Evolutionary conservation across 768 basidiomycete genomes (phyloP).

Genomic region (Tricholoma matsutake): DNA sequence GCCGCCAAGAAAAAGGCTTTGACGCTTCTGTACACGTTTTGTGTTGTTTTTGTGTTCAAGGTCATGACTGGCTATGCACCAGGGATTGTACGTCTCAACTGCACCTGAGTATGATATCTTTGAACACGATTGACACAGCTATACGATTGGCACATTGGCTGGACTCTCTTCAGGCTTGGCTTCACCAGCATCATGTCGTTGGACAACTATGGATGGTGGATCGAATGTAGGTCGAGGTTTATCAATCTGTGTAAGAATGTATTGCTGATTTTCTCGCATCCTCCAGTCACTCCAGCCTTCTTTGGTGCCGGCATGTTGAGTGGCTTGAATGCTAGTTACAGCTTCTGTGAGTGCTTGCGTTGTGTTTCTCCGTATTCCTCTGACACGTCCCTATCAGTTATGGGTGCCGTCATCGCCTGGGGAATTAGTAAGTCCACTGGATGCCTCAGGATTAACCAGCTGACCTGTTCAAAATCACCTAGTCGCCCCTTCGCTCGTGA

Average conservation of each 20-base stretch:
- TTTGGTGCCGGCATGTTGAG: conserved; percentile 58
- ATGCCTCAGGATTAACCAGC: not conserved
- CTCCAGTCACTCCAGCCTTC: conserved; percentile 50
- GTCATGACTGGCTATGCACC: conserved; percentile 57
- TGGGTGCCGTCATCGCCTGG: conserved; percentile 56
- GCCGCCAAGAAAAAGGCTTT: conserved; percentile 56
- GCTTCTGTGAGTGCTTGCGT: conserved; percentile 43
- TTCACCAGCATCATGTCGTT: conserved; percentile 56
- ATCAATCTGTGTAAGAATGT: not conserved
- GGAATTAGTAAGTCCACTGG: conserved; percentile 43
- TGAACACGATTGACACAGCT: conserved; percentile 27
- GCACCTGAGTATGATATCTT: not conserved
- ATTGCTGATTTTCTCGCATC: not conserved
- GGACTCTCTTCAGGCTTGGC: conserved; percentile 56
- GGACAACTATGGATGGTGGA: conserved; percentile 57
- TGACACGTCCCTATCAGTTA: conserved; percentile 30
- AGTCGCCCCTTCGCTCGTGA: conserved; percentile 53
- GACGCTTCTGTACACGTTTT: conserved; percentile 45
- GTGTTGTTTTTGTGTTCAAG: conserved; percentile 46
- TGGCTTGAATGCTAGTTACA: conserved; percentile 54
- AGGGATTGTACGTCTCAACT: conserved; percentile 40
- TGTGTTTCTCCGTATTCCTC: not conserved
- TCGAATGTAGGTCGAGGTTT: conserved; percentile 41
- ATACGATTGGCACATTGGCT: conserved; percentile 65
- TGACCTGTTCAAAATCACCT: not conserved